Percentiles rank a stretch among this genome's conserved stretches.
These are phyloP conservation scores for Coniella lustricola DNA, from an alignment of 2,329 filamentous ascomycete genomes.

Conservation along the genomic window DNA sequence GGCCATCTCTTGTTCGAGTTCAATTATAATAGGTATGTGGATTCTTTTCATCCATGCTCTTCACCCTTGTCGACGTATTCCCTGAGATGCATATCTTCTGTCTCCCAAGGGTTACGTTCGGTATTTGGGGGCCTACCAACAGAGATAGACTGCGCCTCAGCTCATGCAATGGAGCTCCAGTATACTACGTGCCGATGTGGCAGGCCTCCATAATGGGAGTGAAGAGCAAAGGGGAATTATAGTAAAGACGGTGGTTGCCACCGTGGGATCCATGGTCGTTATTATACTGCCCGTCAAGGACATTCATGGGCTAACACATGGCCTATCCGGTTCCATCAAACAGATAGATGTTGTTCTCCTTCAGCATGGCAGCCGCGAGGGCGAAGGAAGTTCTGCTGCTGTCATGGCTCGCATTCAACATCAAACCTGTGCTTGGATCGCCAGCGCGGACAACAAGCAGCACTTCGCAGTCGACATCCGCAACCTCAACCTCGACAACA, in stretches of 20 bases:
- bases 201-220: background rate
- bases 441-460: background rate
- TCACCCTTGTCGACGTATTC: conserved; percentile 10
- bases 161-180: too few relatives aligned
- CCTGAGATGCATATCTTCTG: background rate
- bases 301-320: background rate
- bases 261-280: background rate
- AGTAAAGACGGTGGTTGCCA: background rate
- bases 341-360: conserved; percentile 33
- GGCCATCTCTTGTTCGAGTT: conserved; percentile 24
- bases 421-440: background rate
- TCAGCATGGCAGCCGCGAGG: conserved; percentile 33
- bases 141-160: too few relatives aligned
- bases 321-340: background rate
- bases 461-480: background rate
- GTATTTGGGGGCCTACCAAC: background rate
- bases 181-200: too few relatives aligned
- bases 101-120: background rate
- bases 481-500: conserved; percentile 26
- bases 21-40: conserved; percentile 27
- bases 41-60: conserved; percentile 10
- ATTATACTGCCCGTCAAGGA: background rate
- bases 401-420: conserved; percentile 4
- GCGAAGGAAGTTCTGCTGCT: conserved; percentile 8
- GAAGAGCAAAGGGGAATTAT: background rate